These are phyloP conservation scores for Haematococcus lacustris DNA, from an alignment of 139 green algal species.

Conservation along the genomic window DNA sequence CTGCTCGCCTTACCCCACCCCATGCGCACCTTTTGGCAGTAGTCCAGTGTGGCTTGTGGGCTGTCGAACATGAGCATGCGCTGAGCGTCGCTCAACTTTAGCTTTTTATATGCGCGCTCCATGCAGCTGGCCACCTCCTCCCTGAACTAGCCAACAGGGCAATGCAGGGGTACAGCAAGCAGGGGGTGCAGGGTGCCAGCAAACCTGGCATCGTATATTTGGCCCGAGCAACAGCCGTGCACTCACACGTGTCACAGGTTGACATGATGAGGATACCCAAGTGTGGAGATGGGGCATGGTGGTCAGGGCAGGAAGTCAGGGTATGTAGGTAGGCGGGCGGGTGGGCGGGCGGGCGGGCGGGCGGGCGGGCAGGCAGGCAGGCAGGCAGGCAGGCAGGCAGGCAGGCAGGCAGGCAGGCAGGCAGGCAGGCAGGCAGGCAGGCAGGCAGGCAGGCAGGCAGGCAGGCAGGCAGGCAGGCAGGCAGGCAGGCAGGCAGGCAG, in stretches of 20 bases:
- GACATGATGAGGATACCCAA: not conserved
- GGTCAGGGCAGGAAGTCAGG: too few relatives aligned
- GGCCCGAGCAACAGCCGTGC: not conserved
- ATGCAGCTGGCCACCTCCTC: conserved; percentile 90
- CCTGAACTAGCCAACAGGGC: conserved; percentile 27
- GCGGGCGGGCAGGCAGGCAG: too few relatives aligned
- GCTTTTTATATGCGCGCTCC: conserved; percentile 74
- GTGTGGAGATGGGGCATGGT: not conserved
- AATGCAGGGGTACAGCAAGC: conserved; percentile 1
- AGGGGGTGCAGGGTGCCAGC: not conserved
- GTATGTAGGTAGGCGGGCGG: too few relatives aligned
- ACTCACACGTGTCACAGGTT: not conserved
- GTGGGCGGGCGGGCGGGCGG: too few relatives aligned
- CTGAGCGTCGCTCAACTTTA: conserved; percentile 67
- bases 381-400: too few relatives aligned
- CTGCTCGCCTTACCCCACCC: not conserved
- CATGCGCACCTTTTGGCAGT: conserved; percentile 40
- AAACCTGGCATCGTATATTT: not conserved
- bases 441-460: too few relatives aligned
- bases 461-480: too few relatives aligned
- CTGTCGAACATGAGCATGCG: conserved; percentile 70
- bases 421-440: too few relatives aligned
- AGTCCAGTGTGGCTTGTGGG: conserved; percentile 47
- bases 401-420: too few relatives aligned
- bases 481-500: too few relatives aligned